A percentile compares a stretch with the other conserved stretches of the same genome.
Evolutionary conservation across 2,329 filamentous ascomycete genomes (phyloP).

Genomic region (Fonsecaea pedrosoi): DNA sequence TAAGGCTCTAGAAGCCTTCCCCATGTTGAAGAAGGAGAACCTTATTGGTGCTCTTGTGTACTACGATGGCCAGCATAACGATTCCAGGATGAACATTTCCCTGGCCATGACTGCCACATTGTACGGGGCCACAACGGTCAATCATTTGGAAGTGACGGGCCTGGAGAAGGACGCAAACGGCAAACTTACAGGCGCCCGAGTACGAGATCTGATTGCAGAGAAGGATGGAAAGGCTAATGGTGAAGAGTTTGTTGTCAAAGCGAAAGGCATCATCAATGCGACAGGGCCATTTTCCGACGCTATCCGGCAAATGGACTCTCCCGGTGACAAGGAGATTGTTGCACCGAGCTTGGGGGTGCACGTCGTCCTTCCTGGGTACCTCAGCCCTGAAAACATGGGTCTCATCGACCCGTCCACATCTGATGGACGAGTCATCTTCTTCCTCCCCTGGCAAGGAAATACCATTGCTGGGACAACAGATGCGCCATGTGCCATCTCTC

Average conservation of each 20-base stretch:
- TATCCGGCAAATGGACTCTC: slow-evolving; percentile 84
- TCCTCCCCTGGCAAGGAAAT: slow-evolving; percentile 91
- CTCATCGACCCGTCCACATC: slow-evolving; percentile 86
- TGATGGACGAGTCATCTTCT: slow-evolving; percentile 89
- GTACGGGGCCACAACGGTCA: slow-evolving; percentile 81
- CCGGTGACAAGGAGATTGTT: slow-evolving; percentile 74
- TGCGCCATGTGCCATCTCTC: slow-evolving; percentile 72
- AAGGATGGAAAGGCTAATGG: slow-evolving; percentile 64
- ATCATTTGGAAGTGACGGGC: slow-evolving; percentile 80
- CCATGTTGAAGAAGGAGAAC: slow-evolving; percentile 82
- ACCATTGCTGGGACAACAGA: slow-evolving; percentile 90
- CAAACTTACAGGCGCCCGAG: slow-evolving; percentile 73
- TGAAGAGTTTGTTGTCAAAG: slow-evolving; percentile 71
- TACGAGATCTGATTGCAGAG: slow-evolving; percentile 73
- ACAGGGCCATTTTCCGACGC: slow-evolving; percentile 89
- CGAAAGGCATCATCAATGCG: slow-evolving; percentile 84
- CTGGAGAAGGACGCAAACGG: slow-evolving; percentile 77
- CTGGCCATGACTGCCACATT: slow-evolving; percentile 87
- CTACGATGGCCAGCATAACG: slow-evolving; percentile 91
- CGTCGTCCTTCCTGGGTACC: slow-evolving; percentile 85
- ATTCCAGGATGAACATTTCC: slow-evolving; percentile 90
- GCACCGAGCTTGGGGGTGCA: slow-evolving; percentile 85
- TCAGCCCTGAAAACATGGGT: slow-evolving; percentile 78
- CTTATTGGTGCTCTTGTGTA: slow-evolving; percentile 84
- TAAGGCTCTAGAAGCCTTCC: slow-evolving; percentile 84